Percentiles rank a stretch among this genome's conserved stretches.
Conservation (phyloP, 163 green algal species). For the Chlamydomonas reinhardtii region DNA sequence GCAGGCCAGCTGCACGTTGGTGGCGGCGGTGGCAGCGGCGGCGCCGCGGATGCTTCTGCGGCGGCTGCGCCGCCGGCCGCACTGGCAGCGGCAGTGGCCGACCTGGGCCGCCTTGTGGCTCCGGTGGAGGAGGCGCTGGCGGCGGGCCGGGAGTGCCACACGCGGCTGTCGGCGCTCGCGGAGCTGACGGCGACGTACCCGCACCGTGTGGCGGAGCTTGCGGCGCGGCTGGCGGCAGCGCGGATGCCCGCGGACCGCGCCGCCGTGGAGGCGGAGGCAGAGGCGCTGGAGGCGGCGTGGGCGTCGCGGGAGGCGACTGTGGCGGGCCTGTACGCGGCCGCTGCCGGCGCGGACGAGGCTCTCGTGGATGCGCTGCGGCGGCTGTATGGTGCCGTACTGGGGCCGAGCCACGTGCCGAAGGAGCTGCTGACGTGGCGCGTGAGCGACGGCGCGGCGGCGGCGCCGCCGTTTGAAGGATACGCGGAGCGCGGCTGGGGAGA, state of each 20-base stretch:
- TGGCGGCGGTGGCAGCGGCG: background rate
- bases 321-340: background rate
- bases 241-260: background rate
- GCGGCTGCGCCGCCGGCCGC: background rate
- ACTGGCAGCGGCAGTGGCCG: background rate
- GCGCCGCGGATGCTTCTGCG: background rate
- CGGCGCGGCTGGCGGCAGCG: background rate
- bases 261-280: slow-evolving; percentile 24
- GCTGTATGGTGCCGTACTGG: slow-evolving; percentile 3
- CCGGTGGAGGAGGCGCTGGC: slow-evolving; percentile 14
- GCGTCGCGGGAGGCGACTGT: slow-evolving; percentile 4
- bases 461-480: too few species aligned
- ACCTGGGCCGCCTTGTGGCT: background rate
- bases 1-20: slow-evolving; percentile 18
- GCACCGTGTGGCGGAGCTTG: slow-evolving; percentile 4
- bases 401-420: background rate
- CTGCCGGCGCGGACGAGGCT: background rate
- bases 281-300: slow-evolving; percentile 47
- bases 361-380: background rate
- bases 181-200: slow-evolving; percentile 38
- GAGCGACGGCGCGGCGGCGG: too few species aligned
- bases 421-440: slow-evolving; percentile 7
- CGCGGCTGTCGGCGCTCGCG: background rate
- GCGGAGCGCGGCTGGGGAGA: too few species aligned
- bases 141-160: slow-evolving; percentile 1